Conservation (phyloP, 768 basidiomycete genomes). For the Collybiopsis confluens region DNA sequence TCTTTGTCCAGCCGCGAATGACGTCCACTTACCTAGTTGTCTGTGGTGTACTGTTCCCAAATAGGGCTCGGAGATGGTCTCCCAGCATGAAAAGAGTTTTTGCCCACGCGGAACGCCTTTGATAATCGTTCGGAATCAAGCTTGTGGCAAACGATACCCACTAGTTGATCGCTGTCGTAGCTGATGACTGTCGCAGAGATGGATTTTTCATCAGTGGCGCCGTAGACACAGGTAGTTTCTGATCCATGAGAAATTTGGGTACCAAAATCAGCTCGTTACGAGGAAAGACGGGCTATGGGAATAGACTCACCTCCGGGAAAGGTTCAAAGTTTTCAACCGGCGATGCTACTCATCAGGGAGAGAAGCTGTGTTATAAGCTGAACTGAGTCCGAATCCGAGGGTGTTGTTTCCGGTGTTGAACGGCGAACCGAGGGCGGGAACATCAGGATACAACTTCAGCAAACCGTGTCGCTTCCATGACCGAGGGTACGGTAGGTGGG, state of each 20-base stretch:
- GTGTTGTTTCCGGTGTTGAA: conserved; percentile 41
- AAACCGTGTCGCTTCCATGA: conserved; percentile 13
- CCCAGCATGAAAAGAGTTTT: neutral
- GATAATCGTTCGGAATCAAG: conserved; percentile 40
- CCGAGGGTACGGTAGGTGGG: conserved; percentile 20
- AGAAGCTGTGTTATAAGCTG: conserved; percentile 34
- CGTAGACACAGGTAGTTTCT: conserved; percentile 29
- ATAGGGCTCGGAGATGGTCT: conserved; percentile 17
- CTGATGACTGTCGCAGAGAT: conserved; percentile 23
- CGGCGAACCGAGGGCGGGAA: conserved; percentile 38
- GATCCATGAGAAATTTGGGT: conserved; percentile 24
- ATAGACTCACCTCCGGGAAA: conserved; percentile 12
- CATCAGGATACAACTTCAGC: conserved; percentile 36
- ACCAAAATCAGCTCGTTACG: neutral
- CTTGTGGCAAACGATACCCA: conserved; percentile 44
- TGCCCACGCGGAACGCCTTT: conserved; percentile 28
- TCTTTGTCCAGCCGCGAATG: neutral
- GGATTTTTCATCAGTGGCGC: conserved; percentile 12
- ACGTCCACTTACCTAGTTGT: conserved; percentile 18
- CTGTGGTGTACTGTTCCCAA: conserved; percentile 27
- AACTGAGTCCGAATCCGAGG: conserved; percentile 41
- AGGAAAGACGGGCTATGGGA: neutral
- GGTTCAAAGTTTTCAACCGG: conserved; percentile 8
- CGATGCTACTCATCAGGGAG: conserved; percentile 22
- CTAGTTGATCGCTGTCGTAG: conserved; percentile 34